These are phyloP conservation scores for Senna tora DNA, from an alignment of 306 rosid genomes.

Conservation along the genomic window DNA sequence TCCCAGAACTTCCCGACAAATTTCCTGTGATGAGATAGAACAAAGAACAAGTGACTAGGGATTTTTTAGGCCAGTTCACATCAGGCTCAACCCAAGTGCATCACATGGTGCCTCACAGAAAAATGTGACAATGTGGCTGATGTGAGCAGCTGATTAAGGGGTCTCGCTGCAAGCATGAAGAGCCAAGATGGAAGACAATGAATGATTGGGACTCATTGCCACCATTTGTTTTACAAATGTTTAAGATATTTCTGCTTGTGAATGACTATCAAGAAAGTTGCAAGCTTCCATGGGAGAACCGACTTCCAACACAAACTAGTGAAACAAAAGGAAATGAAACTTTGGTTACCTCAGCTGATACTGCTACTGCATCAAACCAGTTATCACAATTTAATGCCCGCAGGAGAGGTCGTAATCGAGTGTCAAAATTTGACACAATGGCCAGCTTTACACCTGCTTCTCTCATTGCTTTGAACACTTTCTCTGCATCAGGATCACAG, in stretches of 20 bases:
- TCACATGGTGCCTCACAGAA: not conserved
- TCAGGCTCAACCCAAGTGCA: not conserved
- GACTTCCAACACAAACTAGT: slow-evolving; percentile 5
- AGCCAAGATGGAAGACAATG: not conserved
- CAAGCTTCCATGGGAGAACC: not conserved
- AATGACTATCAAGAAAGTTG: slow-evolving; percentile 17
- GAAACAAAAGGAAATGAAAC: slow-evolving; percentile 15
- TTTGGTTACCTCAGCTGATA: slow-evolving; percentile 84
- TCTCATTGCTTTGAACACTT: slow-evolving; percentile 70
- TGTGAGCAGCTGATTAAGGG: not conserved
- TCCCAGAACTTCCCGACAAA: not conserved
- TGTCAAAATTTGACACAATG: slow-evolving; percentile 89
- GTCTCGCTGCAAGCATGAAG: not conserved
- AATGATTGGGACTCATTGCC: slow-evolving; percentile 23
- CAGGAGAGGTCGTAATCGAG: slow-evolving; percentile 85
- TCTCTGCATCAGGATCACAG: slow-evolving; percentile 82
- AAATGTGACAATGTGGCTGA: not conserved
- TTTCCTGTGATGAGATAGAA: not conserved
- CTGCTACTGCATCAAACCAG: slow-evolving; percentile 98
- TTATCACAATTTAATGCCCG: slow-evolving; percentile 75
- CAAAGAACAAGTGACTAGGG: not conserved
- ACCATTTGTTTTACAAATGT: slow-evolving; percentile 9
- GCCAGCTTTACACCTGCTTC: slow-evolving; percentile 86
- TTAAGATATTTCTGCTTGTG: slow-evolving; percentile 9
- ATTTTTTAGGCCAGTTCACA: not conserved